Conservation (phyloP, 2,329 filamentous ascomycete genomes). For the Trichoderma semiorbis region DNA sequence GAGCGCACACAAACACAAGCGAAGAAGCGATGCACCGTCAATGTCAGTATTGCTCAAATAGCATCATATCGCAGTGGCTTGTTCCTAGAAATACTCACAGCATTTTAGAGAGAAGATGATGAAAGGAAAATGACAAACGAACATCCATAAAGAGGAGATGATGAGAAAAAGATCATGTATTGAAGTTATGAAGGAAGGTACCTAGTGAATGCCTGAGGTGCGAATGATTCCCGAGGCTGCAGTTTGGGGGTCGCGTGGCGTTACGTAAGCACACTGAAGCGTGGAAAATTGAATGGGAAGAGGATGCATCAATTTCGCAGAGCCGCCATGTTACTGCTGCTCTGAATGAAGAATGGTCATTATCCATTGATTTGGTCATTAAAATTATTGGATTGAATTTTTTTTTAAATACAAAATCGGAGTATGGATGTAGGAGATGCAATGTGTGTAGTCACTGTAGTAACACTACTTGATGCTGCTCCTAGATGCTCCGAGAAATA, state of each 20-base stretch:
- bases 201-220: background rate
- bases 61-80: background rate
- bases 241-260: background rate
- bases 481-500: background rate
- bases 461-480: background rate
- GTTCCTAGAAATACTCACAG: background rate
- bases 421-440: background rate
- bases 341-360: background rate
- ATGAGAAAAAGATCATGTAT: background rate
- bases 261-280: background rate
- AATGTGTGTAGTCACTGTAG: background rate
- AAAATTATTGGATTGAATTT: background rate
- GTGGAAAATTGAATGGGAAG: background rate
- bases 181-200: background rate
- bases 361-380: no score
- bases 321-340: background rate
- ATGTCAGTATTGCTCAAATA: background rate
- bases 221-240: background rate
- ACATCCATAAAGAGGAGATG: background rate
- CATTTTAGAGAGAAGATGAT: background rate
- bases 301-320: background rate
- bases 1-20: background rate
- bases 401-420: background rate
- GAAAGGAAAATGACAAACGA: background rate
- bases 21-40: background rate